Conservation (phyloP, 352 stramenopile species). For the Phytophthora crassamura region DNA sequence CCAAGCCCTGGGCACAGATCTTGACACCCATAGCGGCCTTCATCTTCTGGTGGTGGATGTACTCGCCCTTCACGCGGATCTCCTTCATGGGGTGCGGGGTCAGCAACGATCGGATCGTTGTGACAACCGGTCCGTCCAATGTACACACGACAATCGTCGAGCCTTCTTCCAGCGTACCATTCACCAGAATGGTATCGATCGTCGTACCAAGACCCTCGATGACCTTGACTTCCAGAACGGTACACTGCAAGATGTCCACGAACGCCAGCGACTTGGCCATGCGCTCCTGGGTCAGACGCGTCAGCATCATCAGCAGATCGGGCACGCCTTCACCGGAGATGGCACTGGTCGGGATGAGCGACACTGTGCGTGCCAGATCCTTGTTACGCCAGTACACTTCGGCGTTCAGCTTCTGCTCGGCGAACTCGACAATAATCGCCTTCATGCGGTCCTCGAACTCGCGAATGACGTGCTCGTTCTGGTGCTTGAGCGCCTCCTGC, state of each 20-base stretch:
- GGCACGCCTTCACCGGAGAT: constrained; percentile 98
- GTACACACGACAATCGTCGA: constrained; percentile 98
- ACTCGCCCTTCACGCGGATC: constrained; percentile 95
- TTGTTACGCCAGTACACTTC: constrained; percentile 99
- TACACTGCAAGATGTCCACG: constrained; percentile 95
- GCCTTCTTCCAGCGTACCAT: constrained; percentile 95
- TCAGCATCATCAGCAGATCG: constrained; percentile 97
- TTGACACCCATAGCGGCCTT: constrained; percentile 99
- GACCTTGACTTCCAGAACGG: constrained; percentile 99
- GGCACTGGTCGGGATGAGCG: constrained; percentile 98
- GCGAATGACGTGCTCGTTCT: constrained; percentile 93
- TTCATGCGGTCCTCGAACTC: constrained; percentile 96
- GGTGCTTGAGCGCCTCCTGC: constrained; percentile 89
- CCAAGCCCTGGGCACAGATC: constrained; percentile 96
- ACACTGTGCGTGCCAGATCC: constrained; percentile 95
- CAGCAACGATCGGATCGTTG: constrained; percentile 96
- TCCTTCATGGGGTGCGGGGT: constrained; percentile 99
- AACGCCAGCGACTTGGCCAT: constrained; percentile 92
- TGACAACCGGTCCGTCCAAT: constrained; percentile 97
- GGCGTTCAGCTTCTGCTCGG: constrained; percentile 98
- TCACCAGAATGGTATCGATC: constrained; percentile 99
- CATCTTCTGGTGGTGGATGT: constrained; percentile 97
- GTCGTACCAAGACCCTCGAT: constrained; percentile 99
- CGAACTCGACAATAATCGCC: constrained; percentile 95
- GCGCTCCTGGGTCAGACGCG: constrained; percentile 95